Evolutionary conservation across 805 yeast genomes (phyloP), one percentile per base, ranked within the genome.

Genomic region (Pichia nakasei): DNA sequence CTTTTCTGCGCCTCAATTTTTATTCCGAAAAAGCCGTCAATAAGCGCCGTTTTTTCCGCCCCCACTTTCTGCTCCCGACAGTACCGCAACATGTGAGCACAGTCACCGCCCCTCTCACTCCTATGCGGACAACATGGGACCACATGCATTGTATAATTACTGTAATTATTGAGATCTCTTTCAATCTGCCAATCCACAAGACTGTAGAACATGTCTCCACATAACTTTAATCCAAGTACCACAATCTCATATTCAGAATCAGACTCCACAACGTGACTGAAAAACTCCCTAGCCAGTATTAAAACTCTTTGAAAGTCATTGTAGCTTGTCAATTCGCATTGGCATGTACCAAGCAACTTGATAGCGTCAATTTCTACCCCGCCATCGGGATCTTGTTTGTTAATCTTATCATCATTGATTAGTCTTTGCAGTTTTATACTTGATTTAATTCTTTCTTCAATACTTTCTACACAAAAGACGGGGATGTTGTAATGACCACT

Each of bases 181-280:
- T n/a, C n/a, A n/a, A 38, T 17, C 12, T 45, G 44, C 35, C 51
- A 43, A 33, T 51, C 54, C 3, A 56, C 36, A 2, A 55, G 11
- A 2, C 47, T 21, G 34, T 53, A 56, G 20, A 50, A 31, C 36
- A 59, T 44, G 29, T 59, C 60, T 1, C 63, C 63, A 37, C 64
- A 60, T 17, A 56, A 29, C 20, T 56, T 54, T 20, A 55, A 38
- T 2, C 58, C 63, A 7, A 46, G 41, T 5, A 58, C 37, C 3
- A 31, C 20, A 22, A 45, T 37, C 19, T 34, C 13, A 27, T 11
- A 8, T 3, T 27, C n/a, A 5, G 13, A 13, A 15, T 15, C 7
- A 29, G n/a, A n/a, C 13, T 9, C 27, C 34, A 21, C 18, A 17
- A 7, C 22, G 9, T 33, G 21, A 11, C 19, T 32, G 35, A 32